Evolutionary conservation across 805 yeast genomes (phyloP).

Genomic region (Saturnispora halmiae): DNA sequence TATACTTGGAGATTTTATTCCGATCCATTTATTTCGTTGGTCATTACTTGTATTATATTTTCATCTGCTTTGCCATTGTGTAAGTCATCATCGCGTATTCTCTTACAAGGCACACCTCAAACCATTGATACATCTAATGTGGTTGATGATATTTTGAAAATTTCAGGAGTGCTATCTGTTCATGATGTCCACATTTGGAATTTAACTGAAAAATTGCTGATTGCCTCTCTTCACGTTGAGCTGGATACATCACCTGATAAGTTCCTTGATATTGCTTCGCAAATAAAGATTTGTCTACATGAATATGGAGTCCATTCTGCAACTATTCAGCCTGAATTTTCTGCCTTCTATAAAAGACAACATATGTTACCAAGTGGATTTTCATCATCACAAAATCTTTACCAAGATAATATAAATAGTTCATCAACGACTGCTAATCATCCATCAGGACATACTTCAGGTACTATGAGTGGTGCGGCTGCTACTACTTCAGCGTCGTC

Average conservation of each 20-base stretch:
- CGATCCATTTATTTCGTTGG: slow-evolving; percentile 79
- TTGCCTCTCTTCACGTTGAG: slow-evolving; percentile 86
- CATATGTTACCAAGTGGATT: slow-evolving; percentile 26
- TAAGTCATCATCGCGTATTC: slow-evolving; percentile 72
- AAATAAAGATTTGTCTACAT: slow-evolving; percentile 71
- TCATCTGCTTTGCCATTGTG: slow-evolving; percentile 89
- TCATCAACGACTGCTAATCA: neutral
- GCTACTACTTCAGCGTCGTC: slow-evolving; percentile 5
- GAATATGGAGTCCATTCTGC: slow-evolving; percentile 84
- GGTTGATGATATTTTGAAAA: slow-evolving; percentile 52
- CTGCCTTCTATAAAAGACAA: slow-evolving; percentile 25
- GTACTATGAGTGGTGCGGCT: neutral
- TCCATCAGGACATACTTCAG: neutral
- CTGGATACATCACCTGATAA: slow-evolving; percentile 54
- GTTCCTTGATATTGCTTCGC: slow-evolving; percentile 61
- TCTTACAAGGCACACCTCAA: slow-evolving; percentile 90
- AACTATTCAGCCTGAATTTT: slow-evolving; percentile 93
- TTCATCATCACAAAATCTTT: slow-evolving; percentile 17
- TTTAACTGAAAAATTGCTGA: slow-evolving; percentile 72
- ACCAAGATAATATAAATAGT: slow-evolving; percentile 5
- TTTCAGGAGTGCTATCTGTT: slow-evolving; percentile 70
- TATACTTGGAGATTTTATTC: slow-evolving; percentile 78
- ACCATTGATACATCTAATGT: slow-evolving; percentile 68
- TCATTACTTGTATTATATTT: slow-evolving; percentile 82
- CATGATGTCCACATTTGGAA: slow-evolving; percentile 98